Conservation (phyloP, 192 early-diverging fungal genomes). For the Coemansia sp. region DNA sequence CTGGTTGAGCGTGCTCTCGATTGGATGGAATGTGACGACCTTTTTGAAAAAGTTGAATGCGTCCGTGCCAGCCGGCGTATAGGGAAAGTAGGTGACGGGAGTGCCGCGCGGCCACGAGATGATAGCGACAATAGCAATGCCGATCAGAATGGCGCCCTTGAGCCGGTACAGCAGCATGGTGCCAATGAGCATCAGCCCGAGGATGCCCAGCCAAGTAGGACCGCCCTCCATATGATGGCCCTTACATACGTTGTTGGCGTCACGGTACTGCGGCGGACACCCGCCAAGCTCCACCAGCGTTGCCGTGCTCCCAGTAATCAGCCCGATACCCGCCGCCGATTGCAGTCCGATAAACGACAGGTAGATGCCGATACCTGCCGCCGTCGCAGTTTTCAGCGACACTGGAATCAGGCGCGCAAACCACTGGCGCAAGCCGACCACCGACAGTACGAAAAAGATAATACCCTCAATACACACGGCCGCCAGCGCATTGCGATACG, state of each 20-base stretch:
- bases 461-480: slow-evolving; percentile 85
- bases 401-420: slow-evolving; percentile 74
- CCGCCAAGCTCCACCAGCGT: slow-evolving; percentile 77
- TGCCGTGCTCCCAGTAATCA: slow-evolving; percentile 62
- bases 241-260: slow-evolving; percentile 63
- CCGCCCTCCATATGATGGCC: slow-evolving; percentile 65
- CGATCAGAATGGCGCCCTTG: slow-evolving; percentile 73
- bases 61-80: slow-evolving; percentile 63
- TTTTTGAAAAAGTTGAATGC: slow-evolving; percentile 74
- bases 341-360: slow-evolving; percentile 81
- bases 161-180: slow-evolving; percentile 66
- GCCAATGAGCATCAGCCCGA: slow-evolving; percentile 74
- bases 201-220: slow-evolving; percentile 70
- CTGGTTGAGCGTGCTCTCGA: slow-evolving; percentile 60
- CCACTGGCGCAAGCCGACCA: slow-evolving; percentile 81
- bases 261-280: slow-evolving; percentile 61
- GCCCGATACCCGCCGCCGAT: slow-evolving; percentile 79
- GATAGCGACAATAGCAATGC: slow-evolving; percentile 70
- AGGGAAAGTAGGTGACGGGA: slow-evolving; percentile 75
- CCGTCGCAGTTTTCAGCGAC: slow-evolving; percentile 74
- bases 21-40: slow-evolving; percentile 68
- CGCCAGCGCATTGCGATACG: slow-evolving; percentile 67
- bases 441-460: slow-evolving; percentile 75
- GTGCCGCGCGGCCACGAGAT: slow-evolving; percentile 75
- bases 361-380: slow-evolving; percentile 78